Conservation (phyloP, 2,329 filamentous ascomycete genomes). For the Diaporthe vexans region DNA sequence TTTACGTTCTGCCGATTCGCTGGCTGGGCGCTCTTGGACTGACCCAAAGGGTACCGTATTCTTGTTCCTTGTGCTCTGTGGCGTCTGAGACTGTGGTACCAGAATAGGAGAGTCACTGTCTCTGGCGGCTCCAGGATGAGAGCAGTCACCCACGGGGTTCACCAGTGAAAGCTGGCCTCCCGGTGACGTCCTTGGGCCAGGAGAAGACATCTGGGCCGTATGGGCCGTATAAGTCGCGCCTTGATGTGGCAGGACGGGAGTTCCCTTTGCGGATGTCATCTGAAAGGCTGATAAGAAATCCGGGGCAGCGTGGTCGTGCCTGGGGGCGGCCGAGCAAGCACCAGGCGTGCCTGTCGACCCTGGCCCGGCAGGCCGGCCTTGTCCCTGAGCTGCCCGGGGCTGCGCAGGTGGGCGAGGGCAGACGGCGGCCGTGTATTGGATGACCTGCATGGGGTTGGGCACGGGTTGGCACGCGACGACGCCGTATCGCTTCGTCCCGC, state of each 20-base stretch:
- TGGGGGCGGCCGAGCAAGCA: slow-evolving; percentile 22
- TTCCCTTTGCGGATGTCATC: not conserved
- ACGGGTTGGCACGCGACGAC: slow-evolving; percentile 36
- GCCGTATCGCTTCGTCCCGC: slow-evolving; percentile 27
- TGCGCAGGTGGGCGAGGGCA: slow-evolving; percentile 19
- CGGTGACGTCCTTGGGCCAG: not conserved
- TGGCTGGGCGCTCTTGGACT: slow-evolving; percentile 1
- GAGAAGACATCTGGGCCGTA: not conserved
- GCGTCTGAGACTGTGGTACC: slow-evolving; percentile 9
- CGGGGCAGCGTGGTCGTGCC: slow-evolving; percentile 10
- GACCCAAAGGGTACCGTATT: not conserved
- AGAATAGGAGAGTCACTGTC: slow-evolving; percentile 6
- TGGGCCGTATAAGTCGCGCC: not conserved
- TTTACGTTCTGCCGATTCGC: slow-evolving; percentile 34
- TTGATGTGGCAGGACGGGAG: not conserved
- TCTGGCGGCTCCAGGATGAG: slow-evolving; percentile 7
- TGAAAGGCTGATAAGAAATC: slow-evolving; percentile 16
- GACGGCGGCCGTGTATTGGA: slow-evolving; percentile 14
- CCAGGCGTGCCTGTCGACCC: slow-evolving; percentile 9
- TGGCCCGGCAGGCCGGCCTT: not conserved
- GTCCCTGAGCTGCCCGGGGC: slow-evolving; percentile 13
- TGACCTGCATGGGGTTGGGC: slow-evolving; percentile 30
- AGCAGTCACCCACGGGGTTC: not conserved
- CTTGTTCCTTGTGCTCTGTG: slow-evolving; percentile 5
- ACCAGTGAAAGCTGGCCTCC: not conserved